A percentile compares a stretch with the other conserved stretches of the same genome.
Evolutionary conservation across 2,329 filamentous ascomycete genomes (phyloP).

Genomic region (Chaetomiaceae sp.): DNA sequence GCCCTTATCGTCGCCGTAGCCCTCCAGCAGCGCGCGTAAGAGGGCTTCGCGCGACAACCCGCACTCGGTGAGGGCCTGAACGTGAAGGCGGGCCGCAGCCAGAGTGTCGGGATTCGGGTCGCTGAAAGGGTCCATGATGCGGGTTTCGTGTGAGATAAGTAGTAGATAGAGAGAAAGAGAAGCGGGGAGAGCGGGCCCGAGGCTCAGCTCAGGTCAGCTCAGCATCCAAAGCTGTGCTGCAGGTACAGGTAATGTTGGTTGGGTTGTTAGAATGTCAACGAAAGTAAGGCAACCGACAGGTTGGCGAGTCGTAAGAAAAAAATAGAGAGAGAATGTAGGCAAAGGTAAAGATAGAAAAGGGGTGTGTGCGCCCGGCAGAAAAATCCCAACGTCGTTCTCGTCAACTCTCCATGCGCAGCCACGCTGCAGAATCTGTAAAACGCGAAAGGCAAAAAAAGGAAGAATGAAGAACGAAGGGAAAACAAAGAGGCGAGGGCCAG

Average conservation of each 20-base stretch:
- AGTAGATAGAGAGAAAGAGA: not conserved
- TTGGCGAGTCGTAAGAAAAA: too few species aligned
- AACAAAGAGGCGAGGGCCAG: not conserved
- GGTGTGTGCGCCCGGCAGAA: slow-evolving; percentile 5
- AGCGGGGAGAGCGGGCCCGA: not conserved
- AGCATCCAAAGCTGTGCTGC: not conserved
- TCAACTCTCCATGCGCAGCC: slow-evolving; percentile 10
- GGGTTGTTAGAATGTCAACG: not conserved
- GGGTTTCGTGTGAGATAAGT: not conserved
- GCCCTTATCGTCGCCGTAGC: slow-evolving; percentile 24
- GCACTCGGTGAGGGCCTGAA: slow-evolving; percentile 30
- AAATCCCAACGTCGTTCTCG: not conserved
- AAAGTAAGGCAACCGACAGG: not conserved
- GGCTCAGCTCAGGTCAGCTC: slow-evolving; percentile 4
- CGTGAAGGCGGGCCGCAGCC: slow-evolving; percentile 31
- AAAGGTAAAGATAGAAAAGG: not conserved
- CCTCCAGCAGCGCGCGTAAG: slow-evolving; percentile 31
- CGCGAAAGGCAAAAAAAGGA: slow-evolving; percentile 3
- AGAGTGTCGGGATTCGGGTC: slow-evolving; percentile 28
- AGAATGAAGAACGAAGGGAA: not conserved
- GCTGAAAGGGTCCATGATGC: slow-evolving; percentile 25
- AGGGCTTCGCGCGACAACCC: slow-evolving; percentile 32
- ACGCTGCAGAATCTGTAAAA: not conserved
- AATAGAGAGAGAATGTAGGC: too few species aligned
- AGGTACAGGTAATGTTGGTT: too few species aligned